Base-by-base conservation (phyloP, 2,329 filamentous ascomycete genomes). In the Ophiognomonia clavigignenti-juglandacearum region DNA sequence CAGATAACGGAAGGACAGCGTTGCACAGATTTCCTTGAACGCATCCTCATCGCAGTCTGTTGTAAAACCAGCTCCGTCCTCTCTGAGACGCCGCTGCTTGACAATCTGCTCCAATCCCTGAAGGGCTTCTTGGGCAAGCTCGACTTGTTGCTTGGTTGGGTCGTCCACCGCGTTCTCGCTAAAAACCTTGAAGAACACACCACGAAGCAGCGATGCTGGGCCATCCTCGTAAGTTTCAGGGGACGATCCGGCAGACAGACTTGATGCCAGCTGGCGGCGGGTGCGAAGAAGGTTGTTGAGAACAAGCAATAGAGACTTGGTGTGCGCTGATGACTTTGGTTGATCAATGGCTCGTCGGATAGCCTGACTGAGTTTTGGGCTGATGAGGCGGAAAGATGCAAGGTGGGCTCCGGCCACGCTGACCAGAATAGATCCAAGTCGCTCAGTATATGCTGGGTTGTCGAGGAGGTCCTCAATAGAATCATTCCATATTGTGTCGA, bases 311-410 rank as follows among this genome's bases (percentile, higher is more conserved):
- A 81, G 65, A 48, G 78, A 73, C n/a, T 70, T 67, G 24, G 69
- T 72, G 50, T 81, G 77, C 3, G 67, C 62, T 4, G 68, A 59
- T 1, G 74, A 74, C 54, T 75, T 75, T 1, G 72, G 68, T 49
- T 77, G 70, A 26, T 69, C 70, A 9, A 82, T 59, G 29, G 73
- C 74, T 43, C 72, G 69, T 48, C 73, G 73, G 27, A 79, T 64
- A 24, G 64, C 60, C 3, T 75, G 69, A 4, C 76, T 64, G 31
- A 78, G 65, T 10, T 67, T 63, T 2, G 73, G 70, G 3, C 72
- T 64, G 3, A 71, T 65, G 56, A 74, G 60, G 7, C 70, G 64
- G 53, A 80, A 82, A 1, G 74, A 69, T 20, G 64, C 61, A 4
- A 67, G 59, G 32, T 75, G 69, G 6, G 77, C 77, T n/a, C 50